A percentile compares a stretch with the other conserved stretches of the same genome.
These are phyloP conservation scores for Zymoseptoria tritici DNA, from an alignment of 2,329 filamentous ascomycete species.

Conservation along the genomic window DNA sequence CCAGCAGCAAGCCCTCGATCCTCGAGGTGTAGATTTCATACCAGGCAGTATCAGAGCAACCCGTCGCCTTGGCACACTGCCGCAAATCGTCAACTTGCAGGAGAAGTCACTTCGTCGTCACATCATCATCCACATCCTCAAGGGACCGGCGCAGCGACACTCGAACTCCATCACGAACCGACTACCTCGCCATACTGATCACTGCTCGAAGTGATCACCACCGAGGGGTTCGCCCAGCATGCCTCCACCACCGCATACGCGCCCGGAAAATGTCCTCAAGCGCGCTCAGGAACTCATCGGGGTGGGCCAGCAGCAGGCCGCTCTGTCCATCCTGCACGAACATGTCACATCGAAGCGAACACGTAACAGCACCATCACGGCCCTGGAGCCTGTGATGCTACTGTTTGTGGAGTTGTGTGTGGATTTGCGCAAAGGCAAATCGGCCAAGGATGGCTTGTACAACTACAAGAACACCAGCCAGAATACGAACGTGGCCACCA, in stretches of 20 bases:
- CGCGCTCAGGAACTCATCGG: conserved; percentile 97
- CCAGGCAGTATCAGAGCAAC: not conserved
- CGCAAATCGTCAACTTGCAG: not conserved
- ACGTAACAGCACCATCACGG: conserved; percentile 92
- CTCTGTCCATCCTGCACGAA: conserved; percentile 92
- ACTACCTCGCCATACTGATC: not conserved
- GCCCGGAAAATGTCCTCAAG: conserved; percentile 98
- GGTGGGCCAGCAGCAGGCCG: conserved; percentile 86
- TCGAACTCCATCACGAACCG: not conserved
- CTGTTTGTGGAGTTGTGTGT: conserved; percentile 94
- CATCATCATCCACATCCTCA: not conserved
- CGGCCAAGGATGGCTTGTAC: conserved; percentile 96
- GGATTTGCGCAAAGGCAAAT: conserved; percentile 94
- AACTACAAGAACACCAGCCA: conserved; percentile 99
- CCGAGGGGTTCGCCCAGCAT: conserved; percentile 37
- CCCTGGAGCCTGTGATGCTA: conserved; percentile 96
- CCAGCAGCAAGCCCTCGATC: not conserved
- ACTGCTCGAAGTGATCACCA: conserved; percentile 5
- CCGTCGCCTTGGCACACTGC: not conserved
- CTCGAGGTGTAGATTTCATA: not conserved
- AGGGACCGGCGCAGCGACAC: not conserved
- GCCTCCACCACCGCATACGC: conserved; percentile 95
- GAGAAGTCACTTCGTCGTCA: not conserved
- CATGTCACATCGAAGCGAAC: conserved; percentile 98
- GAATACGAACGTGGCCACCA: conserved; percentile 96